A percentile compares a stretch with the other conserved stretches of the same genome.
These are phyloP conservation scores for Cyberlindnera euphorbiiphila DNA, from an alignment of 805 yeast genomes.

Conservation along the genomic window DNA sequence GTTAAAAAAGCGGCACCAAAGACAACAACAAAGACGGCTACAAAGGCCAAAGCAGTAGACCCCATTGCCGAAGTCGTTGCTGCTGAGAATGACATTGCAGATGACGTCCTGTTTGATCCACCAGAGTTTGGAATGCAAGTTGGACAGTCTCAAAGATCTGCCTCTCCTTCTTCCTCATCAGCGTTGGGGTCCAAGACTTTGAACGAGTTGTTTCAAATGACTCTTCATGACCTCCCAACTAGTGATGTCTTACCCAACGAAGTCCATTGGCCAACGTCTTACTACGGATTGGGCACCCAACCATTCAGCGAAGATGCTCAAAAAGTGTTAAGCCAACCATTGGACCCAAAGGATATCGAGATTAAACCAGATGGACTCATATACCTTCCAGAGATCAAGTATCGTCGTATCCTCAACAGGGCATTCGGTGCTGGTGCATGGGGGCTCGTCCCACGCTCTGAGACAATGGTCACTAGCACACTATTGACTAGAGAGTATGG, in stretches of 20 bases:
- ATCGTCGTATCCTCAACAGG: conserved; percentile 78
- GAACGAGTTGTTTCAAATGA: conserved; percentile 18
- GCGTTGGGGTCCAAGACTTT: conserved; percentile 19
- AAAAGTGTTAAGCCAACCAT: conserved; percentile 54
- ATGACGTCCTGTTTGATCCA: conserved; percentile 18
- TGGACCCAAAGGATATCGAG: conserved; percentile 76
- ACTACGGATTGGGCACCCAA: conserved; percentile 77
- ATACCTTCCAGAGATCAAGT: conserved; percentile 92
- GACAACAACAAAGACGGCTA: conserved; percentile 1
- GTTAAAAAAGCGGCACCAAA: conserved; percentile 4
- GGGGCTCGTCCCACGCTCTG: conserved; percentile 95
- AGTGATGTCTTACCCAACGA: conserved; percentile 16
- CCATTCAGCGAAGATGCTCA: conserved; percentile 65
- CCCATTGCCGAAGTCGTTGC: not conserved
- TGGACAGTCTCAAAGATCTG: conserved; percentile 20
- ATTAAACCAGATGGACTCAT: conserved; percentile 93
- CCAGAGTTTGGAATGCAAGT: conserved; percentile 24
- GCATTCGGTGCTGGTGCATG: conserved; percentile 99
- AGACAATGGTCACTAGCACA: conserved; percentile 68
- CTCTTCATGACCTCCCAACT: conserved; percentile 24
- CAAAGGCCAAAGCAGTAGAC: conserved; percentile 2
- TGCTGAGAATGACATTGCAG: conserved; percentile 6
- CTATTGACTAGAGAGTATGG: conserved; percentile 89
- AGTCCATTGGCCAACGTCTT: conserved; percentile 81
- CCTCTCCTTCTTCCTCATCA: not conserved